phyloP scores from a whole-genome alignment of 1,139 yeast genomes.

The Lodderomyces metapsilosis region DNA sequence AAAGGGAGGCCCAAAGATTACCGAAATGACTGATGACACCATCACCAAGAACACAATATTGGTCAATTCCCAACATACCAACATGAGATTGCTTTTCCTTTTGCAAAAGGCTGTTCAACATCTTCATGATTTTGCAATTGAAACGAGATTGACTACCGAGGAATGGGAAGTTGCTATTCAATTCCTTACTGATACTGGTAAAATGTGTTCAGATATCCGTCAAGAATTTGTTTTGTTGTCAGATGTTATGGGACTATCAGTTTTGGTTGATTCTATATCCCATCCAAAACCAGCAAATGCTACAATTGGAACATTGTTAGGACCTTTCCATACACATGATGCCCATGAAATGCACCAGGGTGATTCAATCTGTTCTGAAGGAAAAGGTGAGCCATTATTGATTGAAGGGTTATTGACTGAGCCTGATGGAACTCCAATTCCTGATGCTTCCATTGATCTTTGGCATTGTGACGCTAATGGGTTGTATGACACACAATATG shows the following conservation, averaged over 20 bases:
- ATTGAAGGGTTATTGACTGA: conserved; percentile 23
- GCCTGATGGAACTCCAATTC: conserved; percentile 26
- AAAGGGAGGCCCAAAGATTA: conserved; percentile 10
- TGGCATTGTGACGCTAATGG: conserved; percentile 43
- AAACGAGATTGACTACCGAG: conserved; percentile 29
- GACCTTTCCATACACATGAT: conserved; percentile 36
- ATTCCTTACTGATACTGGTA: conserved; percentile 28
- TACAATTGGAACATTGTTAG: conserved; percentile 30
- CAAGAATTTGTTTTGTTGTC: conserved; percentile 32
- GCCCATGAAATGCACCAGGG: conserved; percentile 26
- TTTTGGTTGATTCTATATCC: conserved; percentile 28
- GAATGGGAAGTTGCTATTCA: conserved; percentile 31
- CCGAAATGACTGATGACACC: conserved; percentile 28
- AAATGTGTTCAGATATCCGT: conserved; percentile 27
- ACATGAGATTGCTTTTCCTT: conserved; percentile 24
- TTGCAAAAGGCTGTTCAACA: conserved; percentile 26
- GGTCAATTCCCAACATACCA: conserved; percentile 24
- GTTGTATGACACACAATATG: conserved; percentile 33
- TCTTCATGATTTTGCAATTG: conserved; percentile 33
- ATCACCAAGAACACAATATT: conserved; percentile 27
- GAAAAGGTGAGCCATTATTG: conserved; percentile 28
- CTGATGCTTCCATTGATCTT: conserved; percentile 28
- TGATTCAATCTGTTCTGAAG: conserved; percentile 25
- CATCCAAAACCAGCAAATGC: conserved; percentile 32
- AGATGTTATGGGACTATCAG: conserved; percentile 30